Evolutionary conservation across 805 yeast species (phyloP), one percentile per base, ranked within the genome.

Genomic region (Ogataea polymorpha): DNA sequence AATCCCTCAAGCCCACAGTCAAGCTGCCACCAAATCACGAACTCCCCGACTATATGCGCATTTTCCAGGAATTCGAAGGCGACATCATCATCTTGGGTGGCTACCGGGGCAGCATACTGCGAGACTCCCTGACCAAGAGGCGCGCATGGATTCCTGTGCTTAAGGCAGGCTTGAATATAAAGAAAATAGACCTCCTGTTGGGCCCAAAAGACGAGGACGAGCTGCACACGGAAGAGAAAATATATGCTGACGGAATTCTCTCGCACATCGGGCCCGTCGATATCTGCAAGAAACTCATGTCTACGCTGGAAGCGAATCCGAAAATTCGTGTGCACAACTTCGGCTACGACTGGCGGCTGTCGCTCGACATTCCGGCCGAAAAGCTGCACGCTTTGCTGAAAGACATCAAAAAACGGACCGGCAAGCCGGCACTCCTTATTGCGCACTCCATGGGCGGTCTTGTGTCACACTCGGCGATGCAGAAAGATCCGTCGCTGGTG

Each of bases 391-490:
- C 70, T n/a, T 70, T 69, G 35, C 59, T 86, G 12, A 48, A 53
- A 14, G 55, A 67, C 5, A 63, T 87, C 20, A 69, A 74, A 33
- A 58, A 67, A 9, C 54, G 62, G 18, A 53, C 55, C 28, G 75
- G 74, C 13, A 74, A 74, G 45, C 88, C 86, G 10, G 73, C 81
- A 0, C 64, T 82, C 18, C 78, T 90, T 1, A 77, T 90, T 38
- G 93, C 93, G 0, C 97, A 90, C 60, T 88, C 96, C 0, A 89
- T 90, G 96, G 97, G 97, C 39, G 97, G 97, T 0, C 58, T 90
- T 24, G 74, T 90, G 6, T 79, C 95, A 0, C 96, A 88, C 56
- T 81, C 83, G 41, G 87, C 84, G 0, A 67, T 90, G 71, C 84
- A 82, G 39, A 66, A 67, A 37, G 74, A 78, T 44, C 89, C 96